Percentiles rank a stretch among this genome's conserved stretches.
Evolutionary conservation across 345 rosid species (phyloP).

Genomic region (Eucalyptus decipiens): DNA sequence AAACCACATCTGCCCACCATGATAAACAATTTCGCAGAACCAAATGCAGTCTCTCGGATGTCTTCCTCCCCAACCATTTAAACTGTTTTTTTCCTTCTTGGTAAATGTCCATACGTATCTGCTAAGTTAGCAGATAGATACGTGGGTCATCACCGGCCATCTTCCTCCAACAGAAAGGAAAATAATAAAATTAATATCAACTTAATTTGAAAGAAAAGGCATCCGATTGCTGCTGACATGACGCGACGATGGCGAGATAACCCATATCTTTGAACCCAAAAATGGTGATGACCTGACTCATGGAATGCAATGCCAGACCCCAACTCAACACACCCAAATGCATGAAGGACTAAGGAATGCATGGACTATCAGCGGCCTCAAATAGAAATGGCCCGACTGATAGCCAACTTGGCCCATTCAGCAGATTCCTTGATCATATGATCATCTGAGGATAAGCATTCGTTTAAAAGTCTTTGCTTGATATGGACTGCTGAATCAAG

Average conservation of each 20-base stretch:
- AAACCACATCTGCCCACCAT: background rate
- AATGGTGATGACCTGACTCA: conserved; percentile 33
- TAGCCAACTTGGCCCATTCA: conserved; percentile 58
- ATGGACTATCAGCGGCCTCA: conserved; percentile 23
- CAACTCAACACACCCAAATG: conserved; percentile 41
- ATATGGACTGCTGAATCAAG: conserved; percentile 44
- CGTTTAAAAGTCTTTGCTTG: conserved; percentile 41
- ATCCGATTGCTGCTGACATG: background rate
- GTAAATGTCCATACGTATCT: background rate
- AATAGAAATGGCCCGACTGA: conserved; percentile 37
- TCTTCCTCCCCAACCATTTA: background rate
- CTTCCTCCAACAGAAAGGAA: conserved; percentile 1
- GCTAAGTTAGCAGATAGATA: conserved; percentile 17
- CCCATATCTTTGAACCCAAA: conserved; percentile 4
- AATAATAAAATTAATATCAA: background rate
- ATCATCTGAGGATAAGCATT: conserved; percentile 43
- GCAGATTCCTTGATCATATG: conserved; percentile 57
- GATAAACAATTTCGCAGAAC: background rate
- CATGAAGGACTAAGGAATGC: conserved; percentile 18
- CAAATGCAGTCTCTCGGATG: background rate
- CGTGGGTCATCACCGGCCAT: conserved; percentile 8
- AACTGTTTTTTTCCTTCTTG: background rate
- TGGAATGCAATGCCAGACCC: conserved; percentile 25
- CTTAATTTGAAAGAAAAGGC: background rate
- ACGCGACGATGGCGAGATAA: background rate